Evolutionary conservation across 495 filamentous ascomycete species (phyloP), one percentile per base, ranked within the genome.

Genomic region (Aspergillus carlsbadensis): DNA sequence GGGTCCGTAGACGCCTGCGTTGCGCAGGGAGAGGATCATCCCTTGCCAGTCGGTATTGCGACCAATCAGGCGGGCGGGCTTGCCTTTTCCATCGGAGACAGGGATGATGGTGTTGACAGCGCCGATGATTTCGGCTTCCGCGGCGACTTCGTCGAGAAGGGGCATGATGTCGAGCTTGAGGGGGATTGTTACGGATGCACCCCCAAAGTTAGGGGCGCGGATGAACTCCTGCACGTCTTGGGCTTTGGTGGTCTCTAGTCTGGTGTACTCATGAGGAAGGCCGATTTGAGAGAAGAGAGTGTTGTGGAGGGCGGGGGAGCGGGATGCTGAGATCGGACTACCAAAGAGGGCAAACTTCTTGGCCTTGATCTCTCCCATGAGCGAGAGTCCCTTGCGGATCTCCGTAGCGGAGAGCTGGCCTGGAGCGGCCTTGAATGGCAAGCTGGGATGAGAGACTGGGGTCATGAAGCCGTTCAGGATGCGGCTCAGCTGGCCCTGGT

Each of bases 11-110:
- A 90, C 74, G 24, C 90, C 88, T 3, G 86, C 85, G 37, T 84
- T 82, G 51, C 85, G 84, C n/a, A 99, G 84, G 3, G 88, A 86
- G 49, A 83, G 81, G 11, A 85, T 83, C 86, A 99, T 99, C 42
- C 94, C 94, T 60, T 84, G 81, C 91, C 92, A 99, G 77, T 99
- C 94, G 18, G 93, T 97, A 75, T 99, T 99, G 65, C 90, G 88
- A 14, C 94, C 94, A 44, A 88, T 68, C 4, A 96, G 81, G 6
- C 73, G 81, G 10, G 74, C 75, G 10, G 78, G 69, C 39, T 73
- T 62, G 53, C 68, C 62, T 35, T 65, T 54, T 20, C 66, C 59
- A 29, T 65, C 60, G 21, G 58, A 33, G 14, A 73, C 65, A 5
- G 84, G 82, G 46, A 96, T 83, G 66, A 99, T 86, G 39, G 94